Evolutionary conservation across 164 flowering plant genomes (phyloP), one percentile per base, ranked within the genome.

Genomic region (Piper longum): DNA sequence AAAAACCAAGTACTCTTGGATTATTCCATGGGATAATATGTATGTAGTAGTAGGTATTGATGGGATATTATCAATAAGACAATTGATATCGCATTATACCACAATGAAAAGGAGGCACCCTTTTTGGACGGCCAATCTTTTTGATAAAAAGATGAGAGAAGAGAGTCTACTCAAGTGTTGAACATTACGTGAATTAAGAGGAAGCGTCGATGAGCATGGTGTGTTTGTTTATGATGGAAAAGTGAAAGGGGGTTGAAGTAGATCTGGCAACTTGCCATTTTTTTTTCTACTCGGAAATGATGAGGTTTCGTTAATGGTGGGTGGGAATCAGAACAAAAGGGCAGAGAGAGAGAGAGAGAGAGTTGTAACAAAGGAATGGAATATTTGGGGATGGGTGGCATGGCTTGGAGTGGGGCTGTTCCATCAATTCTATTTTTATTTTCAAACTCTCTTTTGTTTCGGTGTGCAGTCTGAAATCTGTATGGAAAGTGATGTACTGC

Each of bases 331-430:
- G 77, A 66, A 59, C 18, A 17, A 43, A 48, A 59, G 63, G 19
- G 51, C 36, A 57, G 54, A 56, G 40, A 56, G 60, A 40, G 67
- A 57, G 36, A 0, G 36, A 0, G 68, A 65, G 60, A 63, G 36
- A 26, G 2, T 26, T 26, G 56, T 54, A 70, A 44, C 54, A 66
- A 68, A 68, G 55, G 75, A 64, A 55, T 7, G 77, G 84, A 81
- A 79, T 81, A 78, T 81, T 76, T 83, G 40, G 87, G 77, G 77
- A 62, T 62, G 64, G 56, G 83, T 75, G 78, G 80, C 84, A 81
- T 83, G 36, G 83, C 84, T 77, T 71, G 70, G 54, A 62, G 69
- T 55, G 64, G 57, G 69, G 41, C 54, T 36, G 54, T n/a, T 48
- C 36, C 36, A 2, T 26, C 36, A 26, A 26, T 26, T 26, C 36